phyloP scores from a whole-genome alignment of 352 stramenopile genomes.

The Pythium brachiatum region DNA sequence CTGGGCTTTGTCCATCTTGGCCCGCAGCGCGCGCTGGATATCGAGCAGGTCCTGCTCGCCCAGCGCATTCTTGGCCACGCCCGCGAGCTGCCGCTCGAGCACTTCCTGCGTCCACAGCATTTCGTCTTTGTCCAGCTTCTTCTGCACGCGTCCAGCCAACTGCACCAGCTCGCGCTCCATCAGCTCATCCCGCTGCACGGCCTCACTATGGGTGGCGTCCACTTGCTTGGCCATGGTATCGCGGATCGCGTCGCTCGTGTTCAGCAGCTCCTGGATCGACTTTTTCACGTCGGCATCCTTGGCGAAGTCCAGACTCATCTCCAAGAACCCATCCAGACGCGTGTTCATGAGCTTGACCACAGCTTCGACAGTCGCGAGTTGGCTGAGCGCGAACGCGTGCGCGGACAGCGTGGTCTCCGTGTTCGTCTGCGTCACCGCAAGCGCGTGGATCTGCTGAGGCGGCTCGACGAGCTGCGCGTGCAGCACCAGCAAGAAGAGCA shows the following conservation, averaged over 20 bases:
- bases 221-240: slow-evolving; percentile 48
- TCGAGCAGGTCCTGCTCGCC: slow-evolving; percentile 61
- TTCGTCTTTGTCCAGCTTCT: slow-evolving; percentile 77
- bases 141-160: slow-evolving; percentile 58
- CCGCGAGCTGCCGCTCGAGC: slow-evolving; percentile 60
- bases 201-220: slow-evolving; percentile 40
- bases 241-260: slow-evolving; percentile 38
- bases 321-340: slow-evolving; percentile 59
- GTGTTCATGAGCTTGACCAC: slow-evolving; percentile 65
- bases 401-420: slow-evolving; percentile 35
- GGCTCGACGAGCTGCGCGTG: slow-evolving; percentile 41
- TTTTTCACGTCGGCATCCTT: slow-evolving; percentile 78
- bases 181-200: slow-evolving; percentile 44
- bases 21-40: slow-evolving; percentile 50
- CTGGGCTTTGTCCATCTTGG: slow-evolving; percentile 63
- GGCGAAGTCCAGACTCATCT: slow-evolving; percentile 59
- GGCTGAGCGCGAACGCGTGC: slow-evolving; percentile 48
- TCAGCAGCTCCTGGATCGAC: slow-evolving; percentile 61
- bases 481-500: slow-evolving; percentile 50
- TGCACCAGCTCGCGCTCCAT: slow-evolving; percentile 62
- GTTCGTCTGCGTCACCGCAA: slow-evolving; percentile 30
- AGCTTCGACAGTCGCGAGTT: slow-evolving; percentile 48
- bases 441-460: slow-evolving; percentile 29
- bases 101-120: slow-evolving; percentile 75
- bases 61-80: slow-evolving; percentile 58